phyloP scores from a whole-genome alignment of 257 asterid species.

The Solanum pennellii region DNA sequence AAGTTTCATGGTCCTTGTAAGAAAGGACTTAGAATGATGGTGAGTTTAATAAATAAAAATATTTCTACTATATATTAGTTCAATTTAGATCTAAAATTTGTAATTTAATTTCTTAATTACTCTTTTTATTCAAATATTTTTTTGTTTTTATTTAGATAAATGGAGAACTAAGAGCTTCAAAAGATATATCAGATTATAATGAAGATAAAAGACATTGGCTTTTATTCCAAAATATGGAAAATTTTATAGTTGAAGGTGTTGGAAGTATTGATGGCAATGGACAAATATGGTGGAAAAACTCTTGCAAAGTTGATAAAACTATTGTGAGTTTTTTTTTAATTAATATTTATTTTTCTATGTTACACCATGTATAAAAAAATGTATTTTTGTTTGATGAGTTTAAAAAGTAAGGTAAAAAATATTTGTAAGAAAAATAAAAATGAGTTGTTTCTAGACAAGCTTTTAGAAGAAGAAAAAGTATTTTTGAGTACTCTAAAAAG shows the following conservation, averaged over 20 bases:
- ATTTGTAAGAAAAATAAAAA: no score
- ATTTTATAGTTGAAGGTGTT: conserved; percentile 51
- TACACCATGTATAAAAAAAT: background rate
- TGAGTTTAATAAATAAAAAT: background rate
- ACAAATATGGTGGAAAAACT: conserved; percentile 72
- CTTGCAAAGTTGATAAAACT: conserved; percentile 59
- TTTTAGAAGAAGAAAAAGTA: no score
- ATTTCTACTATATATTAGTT: background rate
- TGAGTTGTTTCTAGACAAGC: no score
- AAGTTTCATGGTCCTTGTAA: conserved; percentile 63
- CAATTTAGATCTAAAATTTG: background rate
- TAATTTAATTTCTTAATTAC: background rate
- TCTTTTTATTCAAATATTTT: background rate
- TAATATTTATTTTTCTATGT: background rate
- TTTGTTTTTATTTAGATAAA: conserved; percentile 25
- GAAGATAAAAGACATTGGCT: conserved; percentile 59
- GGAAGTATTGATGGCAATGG: conserved; percentile 84
- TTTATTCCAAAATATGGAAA: conserved; percentile 38
- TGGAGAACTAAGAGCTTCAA: conserved; percentile 60
- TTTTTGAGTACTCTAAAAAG: no score
- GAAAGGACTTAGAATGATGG: conserved; percentile 46
- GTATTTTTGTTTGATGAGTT: background rate
- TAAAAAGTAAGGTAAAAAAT: no score
- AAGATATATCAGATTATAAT: conserved; percentile 27
- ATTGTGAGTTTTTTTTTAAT: background rate